Evolutionary conservation across 1,284 basidiomycete genomes (phyloP).

Genomic region (Takashimella koratensis): DNA sequence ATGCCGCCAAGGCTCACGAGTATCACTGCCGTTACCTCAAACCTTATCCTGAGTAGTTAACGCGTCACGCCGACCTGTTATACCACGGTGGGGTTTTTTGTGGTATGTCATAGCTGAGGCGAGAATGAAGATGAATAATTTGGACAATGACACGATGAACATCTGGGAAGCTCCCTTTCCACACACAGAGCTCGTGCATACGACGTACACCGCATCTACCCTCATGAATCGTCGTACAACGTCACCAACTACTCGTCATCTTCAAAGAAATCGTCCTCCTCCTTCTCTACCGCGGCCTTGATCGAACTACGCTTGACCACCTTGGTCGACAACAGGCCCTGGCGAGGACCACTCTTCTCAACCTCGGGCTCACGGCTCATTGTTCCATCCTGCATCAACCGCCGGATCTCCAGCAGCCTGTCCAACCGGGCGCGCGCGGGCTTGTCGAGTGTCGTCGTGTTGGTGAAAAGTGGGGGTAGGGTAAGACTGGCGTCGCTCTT

Average conservation of each 20-base stretch:
- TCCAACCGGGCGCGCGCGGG: slow-evolving; percentile 59
- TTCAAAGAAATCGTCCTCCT: slow-evolving; percentile 56
- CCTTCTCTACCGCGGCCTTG: slow-evolving; percentile 19
- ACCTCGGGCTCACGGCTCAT: slow-evolving; percentile 62
- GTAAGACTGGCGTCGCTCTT: slow-evolving; percentile 19
- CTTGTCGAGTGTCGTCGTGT: slow-evolving; percentile 31
- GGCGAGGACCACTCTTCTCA: slow-evolving; percentile 11
- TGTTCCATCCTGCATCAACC: slow-evolving; percentile 62
- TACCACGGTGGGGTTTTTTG: too few species aligned
- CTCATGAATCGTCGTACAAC: too few species aligned
- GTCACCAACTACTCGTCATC: slow-evolving; percentile 41
- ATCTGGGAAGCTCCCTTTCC: too few species aligned
- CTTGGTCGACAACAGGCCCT: slow-evolving; percentile 11
- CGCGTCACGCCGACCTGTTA: too few species aligned
- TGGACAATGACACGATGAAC: too few species aligned
- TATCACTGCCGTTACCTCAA: too few species aligned
- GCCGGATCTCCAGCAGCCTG: slow-evolving; percentile 59
- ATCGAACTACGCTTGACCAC: slow-evolving; percentile 9
- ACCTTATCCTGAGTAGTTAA: too few species aligned
- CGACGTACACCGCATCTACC: too few species aligned
- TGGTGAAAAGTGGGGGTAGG: slow-evolving; percentile 53
- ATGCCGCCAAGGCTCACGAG: too few species aligned
- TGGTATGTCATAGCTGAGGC: too few species aligned
- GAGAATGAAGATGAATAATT: too few species aligned
- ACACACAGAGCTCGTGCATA: too few species aligned